These are phyloP conservation scores for Colletotrichum sp. DNA, from an alignment of 2,329 filamentous ascomycete species.

Conservation along the genomic window DNA sequence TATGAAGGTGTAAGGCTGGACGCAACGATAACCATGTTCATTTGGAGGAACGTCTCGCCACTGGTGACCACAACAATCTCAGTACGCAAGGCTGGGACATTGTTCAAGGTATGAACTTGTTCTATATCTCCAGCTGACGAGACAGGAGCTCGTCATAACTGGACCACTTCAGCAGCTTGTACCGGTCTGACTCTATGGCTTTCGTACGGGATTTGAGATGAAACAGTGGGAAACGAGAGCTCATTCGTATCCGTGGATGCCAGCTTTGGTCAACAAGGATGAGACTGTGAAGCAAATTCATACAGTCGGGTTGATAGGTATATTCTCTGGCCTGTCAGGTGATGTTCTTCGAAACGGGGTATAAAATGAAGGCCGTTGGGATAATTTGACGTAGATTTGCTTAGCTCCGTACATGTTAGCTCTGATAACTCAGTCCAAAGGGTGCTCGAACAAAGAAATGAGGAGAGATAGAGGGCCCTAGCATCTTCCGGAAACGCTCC, in stretches of 20 bases:
- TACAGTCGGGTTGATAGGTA: neutral
- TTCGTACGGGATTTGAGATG: accelerated
- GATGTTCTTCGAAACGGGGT: neutral
- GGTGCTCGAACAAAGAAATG: neutral
- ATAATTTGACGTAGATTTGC: too few species aligned
- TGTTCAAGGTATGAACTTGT: too few species aligned
- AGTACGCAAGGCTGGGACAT: too few species aligned
- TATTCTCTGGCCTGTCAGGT: neutral
- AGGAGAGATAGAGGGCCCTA: neutral
- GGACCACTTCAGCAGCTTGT: neutral
- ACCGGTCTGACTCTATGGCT: neutral
- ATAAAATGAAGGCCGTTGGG: neutral
- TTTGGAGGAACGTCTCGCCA: too few species aligned
- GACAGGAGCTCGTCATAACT: neutral
- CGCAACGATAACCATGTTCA: too few species aligned
- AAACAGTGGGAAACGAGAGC: neutral
- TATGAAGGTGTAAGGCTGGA: too few species aligned
- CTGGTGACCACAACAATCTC: too few species aligned
- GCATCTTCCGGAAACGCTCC: neutral
- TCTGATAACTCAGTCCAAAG: neutral
- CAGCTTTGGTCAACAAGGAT: neutral
- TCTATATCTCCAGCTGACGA: neutral
- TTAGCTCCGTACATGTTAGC: neutral
- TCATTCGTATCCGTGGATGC: neutral
- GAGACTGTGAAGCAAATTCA: neutral